phyloP scores from a whole-genome alignment of 192 early-diverging fungal genomes.

The Entomortierella lignicola region DNA sequence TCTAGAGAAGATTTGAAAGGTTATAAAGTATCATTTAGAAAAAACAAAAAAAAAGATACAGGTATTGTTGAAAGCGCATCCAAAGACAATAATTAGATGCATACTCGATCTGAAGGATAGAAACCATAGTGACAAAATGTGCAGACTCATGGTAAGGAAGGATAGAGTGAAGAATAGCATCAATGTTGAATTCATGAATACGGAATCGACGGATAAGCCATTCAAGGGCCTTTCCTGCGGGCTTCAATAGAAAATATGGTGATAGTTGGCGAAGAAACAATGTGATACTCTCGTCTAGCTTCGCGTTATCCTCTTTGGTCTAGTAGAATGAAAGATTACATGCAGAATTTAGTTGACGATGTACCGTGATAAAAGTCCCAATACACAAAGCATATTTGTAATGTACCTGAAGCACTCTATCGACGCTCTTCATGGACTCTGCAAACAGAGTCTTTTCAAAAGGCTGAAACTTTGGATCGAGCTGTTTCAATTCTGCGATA shows the following conservation, averaged over 20 bases:
- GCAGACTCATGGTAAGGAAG: slow-evolving; percentile 96
- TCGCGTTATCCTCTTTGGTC: slow-evolving; percentile 82
- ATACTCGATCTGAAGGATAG: slow-evolving; percentile 75
- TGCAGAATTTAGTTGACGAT: too few relatives aligned
- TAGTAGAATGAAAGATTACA: slow-evolving; percentile 30
- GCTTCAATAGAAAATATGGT: slow-evolving; percentile 85
- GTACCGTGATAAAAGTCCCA: neutral
- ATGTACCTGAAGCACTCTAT: slow-evolving; percentile 78
- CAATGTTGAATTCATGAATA: slow-evolving; percentile 90
- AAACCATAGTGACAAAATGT: slow-evolving; percentile 85
- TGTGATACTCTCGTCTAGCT: slow-evolving; percentile 80
- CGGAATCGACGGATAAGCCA: slow-evolving; percentile 91
- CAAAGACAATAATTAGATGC: slow-evolving; percentile 35
- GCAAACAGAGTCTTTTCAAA: slow-evolving; percentile 86
- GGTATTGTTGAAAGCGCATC: too few relatives aligned
- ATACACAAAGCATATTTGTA: neutral
- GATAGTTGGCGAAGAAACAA: slow-evolving; percentile 82
- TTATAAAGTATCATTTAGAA: too few relatives aligned
- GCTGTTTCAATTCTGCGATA: slow-evolving; percentile 75
- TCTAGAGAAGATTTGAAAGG: too few relatives aligned
- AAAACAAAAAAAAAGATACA: too few relatives aligned
- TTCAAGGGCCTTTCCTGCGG: slow-evolving; percentile 90
- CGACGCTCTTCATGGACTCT: slow-evolving; percentile 78
- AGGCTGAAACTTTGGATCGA: slow-evolving; percentile 70
- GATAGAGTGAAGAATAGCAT: slow-evolving; percentile 78